A percentile compares a stretch with the other conserved stretches of the same genome.
phyloP scores from a whole-genome alignment of 345 rosid genomes.

The Gossypium rotundifolium region DNA sequence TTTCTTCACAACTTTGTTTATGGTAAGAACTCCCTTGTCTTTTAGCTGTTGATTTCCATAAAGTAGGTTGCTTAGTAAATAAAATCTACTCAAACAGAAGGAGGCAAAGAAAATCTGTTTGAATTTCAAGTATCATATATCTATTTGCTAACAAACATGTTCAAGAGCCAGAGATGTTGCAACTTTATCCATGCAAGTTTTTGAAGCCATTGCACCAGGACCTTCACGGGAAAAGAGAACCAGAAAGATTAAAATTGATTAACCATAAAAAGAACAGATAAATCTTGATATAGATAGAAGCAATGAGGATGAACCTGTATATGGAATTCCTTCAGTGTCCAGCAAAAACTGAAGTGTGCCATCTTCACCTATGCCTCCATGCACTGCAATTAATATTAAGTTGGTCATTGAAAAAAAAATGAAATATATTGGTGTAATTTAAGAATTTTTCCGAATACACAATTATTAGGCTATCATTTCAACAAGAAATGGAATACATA shows the following conservation, averaged over 20 bases:
- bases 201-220: constrained; percentile 77
- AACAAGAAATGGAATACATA: constrained; percentile 3
- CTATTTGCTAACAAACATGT: constrained; percentile 42
- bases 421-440: not conserved
- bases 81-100: constrained; percentile 10
- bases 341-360: constrained; percentile 83
- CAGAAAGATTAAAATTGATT: constrained; percentile 13
- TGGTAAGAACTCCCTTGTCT: constrained; percentile 74
- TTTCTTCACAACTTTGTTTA: constrained; percentile 60
- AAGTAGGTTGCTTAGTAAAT: constrained; percentile 10
- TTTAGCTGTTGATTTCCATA: constrained; percentile 49
- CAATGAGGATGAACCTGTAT: constrained; percentile 50
- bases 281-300: not conserved
- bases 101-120: not conserved
- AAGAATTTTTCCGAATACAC: not conserved
- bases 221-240: constrained; percentile 39
- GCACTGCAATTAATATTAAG: constrained; percentile 40
- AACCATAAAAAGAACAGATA: not conserved
- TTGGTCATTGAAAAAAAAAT: not conserved
- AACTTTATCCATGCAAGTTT: constrained; percentile 87
- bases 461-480: not conserved
- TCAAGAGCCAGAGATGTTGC: constrained; percentile 72
- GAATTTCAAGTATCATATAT: not conserved
- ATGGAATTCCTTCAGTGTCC: constrained; percentile 72
- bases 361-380: constrained; percentile 98